phyloP scores from a whole-genome alignment of 768 basidiomycete genomes.

The Collybia sordida region DNA sequence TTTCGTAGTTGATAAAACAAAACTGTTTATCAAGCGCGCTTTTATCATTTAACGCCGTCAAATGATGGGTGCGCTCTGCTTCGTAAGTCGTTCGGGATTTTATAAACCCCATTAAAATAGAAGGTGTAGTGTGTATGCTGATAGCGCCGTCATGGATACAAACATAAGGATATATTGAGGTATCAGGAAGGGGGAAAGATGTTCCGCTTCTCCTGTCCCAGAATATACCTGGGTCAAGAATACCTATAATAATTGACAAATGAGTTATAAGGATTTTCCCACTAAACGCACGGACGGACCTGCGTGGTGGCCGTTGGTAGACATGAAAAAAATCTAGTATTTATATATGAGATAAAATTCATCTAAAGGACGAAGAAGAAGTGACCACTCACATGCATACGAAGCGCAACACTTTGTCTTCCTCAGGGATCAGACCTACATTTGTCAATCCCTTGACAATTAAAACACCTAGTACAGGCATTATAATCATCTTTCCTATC shows the following conservation, averaged over 20 bases:
- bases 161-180: slow-evolving; percentile 60
- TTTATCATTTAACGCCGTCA: no score
- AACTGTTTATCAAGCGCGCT: no score
- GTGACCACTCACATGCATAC: slow-evolving; percentile 59
- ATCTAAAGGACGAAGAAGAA: slow-evolving; percentile 1
- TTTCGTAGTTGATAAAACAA: no score
- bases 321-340: slow-evolving; percentile 53
- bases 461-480: slow-evolving; percentile 61
- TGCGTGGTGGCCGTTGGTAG: slow-evolving; percentile 62
- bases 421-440: slow-evolving; percentile 42
- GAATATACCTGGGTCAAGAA: slow-evolving; percentile 67
- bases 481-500: slow-evolving; percentile 51
- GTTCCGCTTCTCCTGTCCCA: slow-evolving; percentile 61
- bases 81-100: no score
- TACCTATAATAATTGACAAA: slow-evolving; percentile 35
- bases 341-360: neutral
- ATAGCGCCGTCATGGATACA: slow-evolving; percentile 47
- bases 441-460: slow-evolving; percentile 51
- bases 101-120: slow-evolving; percentile 32
- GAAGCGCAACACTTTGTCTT: slow-evolving; percentile 62
- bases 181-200: slow-evolving; percentile 61
- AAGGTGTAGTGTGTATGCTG: slow-evolving; percentile 42
- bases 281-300: slow-evolving; percentile 24
- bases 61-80: no score
- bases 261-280: neutral